Conservation (phyloP, 2,329 filamentous ascomycete species). For the Phialophora chinensis region DNA sequence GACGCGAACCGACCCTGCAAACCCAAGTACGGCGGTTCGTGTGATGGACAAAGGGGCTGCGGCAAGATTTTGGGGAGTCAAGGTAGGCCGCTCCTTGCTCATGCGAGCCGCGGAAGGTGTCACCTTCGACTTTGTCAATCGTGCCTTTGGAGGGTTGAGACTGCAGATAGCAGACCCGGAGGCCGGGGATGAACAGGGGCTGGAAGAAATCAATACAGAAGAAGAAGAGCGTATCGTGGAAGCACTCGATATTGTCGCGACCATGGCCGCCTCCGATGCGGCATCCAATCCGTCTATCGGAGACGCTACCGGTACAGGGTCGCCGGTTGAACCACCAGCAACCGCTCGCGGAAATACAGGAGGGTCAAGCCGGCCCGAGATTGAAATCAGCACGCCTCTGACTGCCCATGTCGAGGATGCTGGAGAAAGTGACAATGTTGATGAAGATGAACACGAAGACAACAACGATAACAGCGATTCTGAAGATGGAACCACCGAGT, state of each 20-base stretch:
- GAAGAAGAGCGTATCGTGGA: conserved; percentile 54
- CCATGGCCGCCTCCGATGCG: conserved; percentile 1
- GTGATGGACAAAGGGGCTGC: conserved; percentile 54
- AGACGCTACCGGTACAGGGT: conserved; percentile 7
- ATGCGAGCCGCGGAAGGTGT: conserved; percentile 63
- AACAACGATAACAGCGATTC: conserved; percentile 34
- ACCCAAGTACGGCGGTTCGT: conserved; percentile 23
- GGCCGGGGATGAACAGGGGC: conserved; percentile 55
- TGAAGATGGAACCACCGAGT: conserved; percentile 17
- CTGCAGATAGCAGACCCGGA: conserved; percentile 46
- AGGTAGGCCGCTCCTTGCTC: conserved; percentile 64
- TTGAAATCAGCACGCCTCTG: conserved; percentile 25
- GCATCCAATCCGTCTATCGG: neutral
- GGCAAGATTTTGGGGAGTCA: conserved; percentile 63
- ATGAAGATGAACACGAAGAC: conserved; percentile 27
- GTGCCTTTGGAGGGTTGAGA: conserved; percentile 66
- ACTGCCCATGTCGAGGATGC: conserved; percentile 37
- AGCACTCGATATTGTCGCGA: conserved; percentile 42
- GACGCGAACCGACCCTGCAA: conserved; percentile 42
- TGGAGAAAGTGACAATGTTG: conserved; percentile 39
- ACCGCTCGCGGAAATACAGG: conserved; percentile 11
- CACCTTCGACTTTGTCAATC: conserved; percentile 63
- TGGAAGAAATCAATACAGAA: conserved; percentile 56
- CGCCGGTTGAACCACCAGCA: conserved; percentile 12
- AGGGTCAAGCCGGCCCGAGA: conserved; percentile 21